Conservation (phyloP, 2,329 filamentous ascomycete species). For the Botrytis byssoidea region DNA sequence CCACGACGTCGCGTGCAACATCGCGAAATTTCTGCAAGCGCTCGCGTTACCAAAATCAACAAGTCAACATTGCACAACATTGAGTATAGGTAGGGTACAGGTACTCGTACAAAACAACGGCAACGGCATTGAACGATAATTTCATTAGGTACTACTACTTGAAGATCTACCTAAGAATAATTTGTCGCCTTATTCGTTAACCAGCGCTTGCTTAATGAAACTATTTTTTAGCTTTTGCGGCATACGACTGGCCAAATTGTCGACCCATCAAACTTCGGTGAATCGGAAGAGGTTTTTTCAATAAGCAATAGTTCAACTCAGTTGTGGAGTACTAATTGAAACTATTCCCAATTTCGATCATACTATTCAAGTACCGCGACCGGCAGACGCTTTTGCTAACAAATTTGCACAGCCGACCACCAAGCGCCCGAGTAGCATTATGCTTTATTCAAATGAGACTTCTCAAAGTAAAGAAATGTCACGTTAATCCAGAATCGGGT, state of each 20-base stretch:
- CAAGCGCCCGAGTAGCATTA: constrained; percentile 27
- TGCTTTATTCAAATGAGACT: constrained; percentile 9
- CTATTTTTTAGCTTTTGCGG: constrained; percentile 6
- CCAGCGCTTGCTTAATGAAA: constrained; percentile 31
- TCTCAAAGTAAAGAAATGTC: neutral
- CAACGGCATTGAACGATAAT: neutral
- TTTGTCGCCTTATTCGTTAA: constrained; percentile 20
- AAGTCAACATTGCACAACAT: neutral
- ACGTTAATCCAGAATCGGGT: neutral
- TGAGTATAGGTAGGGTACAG: neutral
- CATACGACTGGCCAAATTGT: constrained; percentile 4
- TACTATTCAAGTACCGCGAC: constrained; percentile 26
- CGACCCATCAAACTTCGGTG: neutral
- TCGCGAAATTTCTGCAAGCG: constrained; percentile 29
- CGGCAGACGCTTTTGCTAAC: constrained; percentile 25
- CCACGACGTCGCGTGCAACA: constrained; percentile 16
- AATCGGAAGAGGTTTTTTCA: constrained; percentile 3
- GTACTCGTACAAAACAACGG: neutral
- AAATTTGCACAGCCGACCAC: constrained; percentile 32
- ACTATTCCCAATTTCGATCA: neutral
- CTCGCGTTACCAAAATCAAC: constrained; percentile 26
- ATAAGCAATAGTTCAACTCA: neutral
- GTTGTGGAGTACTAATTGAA: constrained; percentile 11
- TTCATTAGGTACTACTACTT: neutral
- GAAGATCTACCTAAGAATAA: constrained; percentile 3